Percentiles rank a stretch among this genome's conserved stretches.
phyloP scores from a whole-genome alignment of 1,139 yeast genomes.

The Zhuliangozyma blackwelliae region DNA sequence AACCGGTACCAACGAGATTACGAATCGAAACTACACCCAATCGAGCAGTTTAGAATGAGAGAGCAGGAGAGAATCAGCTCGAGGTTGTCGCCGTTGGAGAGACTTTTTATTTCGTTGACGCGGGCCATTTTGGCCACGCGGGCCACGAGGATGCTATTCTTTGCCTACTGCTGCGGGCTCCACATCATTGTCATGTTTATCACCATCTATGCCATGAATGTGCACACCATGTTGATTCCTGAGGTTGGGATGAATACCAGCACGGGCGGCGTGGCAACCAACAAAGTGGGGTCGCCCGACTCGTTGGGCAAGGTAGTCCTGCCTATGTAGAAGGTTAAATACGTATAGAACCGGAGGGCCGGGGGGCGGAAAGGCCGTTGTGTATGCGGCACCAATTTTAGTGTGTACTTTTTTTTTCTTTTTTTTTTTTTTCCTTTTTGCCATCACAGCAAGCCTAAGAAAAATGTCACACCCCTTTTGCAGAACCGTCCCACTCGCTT shows the following conservation, averaged over 20 bases:
- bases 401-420: constrained; percentile 1
- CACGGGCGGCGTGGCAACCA: constrained; percentile 35
- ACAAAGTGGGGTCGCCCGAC: constrained; percentile 8
- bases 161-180: constrained; percentile 68
- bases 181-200: constrained; percentile 72
- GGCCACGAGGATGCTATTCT: constrained; percentile 66
- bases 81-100: constrained; percentile 70
- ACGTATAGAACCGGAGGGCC: neutral
- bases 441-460: too few relatives aligned
- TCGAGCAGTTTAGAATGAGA: constrained; percentile 73
- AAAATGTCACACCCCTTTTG: too few relatives aligned
- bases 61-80: constrained; percentile 77
- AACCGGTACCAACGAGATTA: constrained; percentile 58
- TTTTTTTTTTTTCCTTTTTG: constrained; percentile 2
- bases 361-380: neutral
- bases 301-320: neutral
- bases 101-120: constrained; percentile 72
- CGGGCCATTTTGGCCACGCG: constrained; percentile 71
- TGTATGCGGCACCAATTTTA: neutral
- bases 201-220: constrained; percentile 53
- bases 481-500: too few relatives aligned
- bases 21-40: constrained; percentile 78
- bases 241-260: constrained; percentile 47
- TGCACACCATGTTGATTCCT: constrained; percentile 44
- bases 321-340: neutral